phyloP scores from a whole-genome alignment of 2,329 filamentous ascomycete species.

The Colletotrichum horii region DNA sequence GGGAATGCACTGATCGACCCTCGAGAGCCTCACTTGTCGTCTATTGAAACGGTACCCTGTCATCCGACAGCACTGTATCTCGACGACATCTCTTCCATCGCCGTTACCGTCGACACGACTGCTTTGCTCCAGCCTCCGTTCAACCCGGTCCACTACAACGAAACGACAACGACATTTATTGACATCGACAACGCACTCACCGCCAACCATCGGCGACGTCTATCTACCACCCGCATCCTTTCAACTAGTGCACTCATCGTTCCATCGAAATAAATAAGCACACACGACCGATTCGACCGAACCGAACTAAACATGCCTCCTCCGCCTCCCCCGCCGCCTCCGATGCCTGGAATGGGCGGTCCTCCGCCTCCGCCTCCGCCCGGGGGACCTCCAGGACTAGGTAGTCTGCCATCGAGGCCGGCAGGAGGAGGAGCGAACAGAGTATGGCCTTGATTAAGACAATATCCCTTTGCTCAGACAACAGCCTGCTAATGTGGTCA shows the following conservation, averaged over 20 bases:
- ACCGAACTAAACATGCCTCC: slow-evolving; percentile 43
- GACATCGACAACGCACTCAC: slow-evolving; percentile 8
- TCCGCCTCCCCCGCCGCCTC: slow-evolving; percentile 75
- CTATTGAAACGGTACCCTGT: slow-evolving; percentile 2
- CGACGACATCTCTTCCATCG: slow-evolving; percentile 6
- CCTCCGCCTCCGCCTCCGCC: slow-evolving; percentile 70
- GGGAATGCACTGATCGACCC: slow-evolving; percentile 10
- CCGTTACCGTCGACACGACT: background rate
- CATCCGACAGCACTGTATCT: background rate
- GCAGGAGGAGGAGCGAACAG: slow-evolving; percentile 58
- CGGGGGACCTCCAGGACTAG: slow-evolving; percentile 35
- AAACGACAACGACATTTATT: slow-evolving; percentile 18
- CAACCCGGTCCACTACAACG: slow-evolving; percentile 20
- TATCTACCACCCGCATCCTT: background rate
- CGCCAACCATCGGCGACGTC: background rate
- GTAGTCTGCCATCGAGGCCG: slow-evolving; percentile 62
- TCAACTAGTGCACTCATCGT: background rate
- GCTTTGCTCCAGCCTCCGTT: background rate
- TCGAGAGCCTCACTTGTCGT: slow-evolving; percentile 7
- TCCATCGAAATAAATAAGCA: background rate
- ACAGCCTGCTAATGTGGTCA: slow-evolving; percentile 13
- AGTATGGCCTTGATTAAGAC: slow-evolving; percentile 52
- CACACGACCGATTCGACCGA: background rate
- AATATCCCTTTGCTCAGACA: background rate
- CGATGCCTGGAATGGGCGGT: slow-evolving; percentile 59